Conservation (phyloP, 805 yeast genomes). For the Lachancea meyersii region DNA sequence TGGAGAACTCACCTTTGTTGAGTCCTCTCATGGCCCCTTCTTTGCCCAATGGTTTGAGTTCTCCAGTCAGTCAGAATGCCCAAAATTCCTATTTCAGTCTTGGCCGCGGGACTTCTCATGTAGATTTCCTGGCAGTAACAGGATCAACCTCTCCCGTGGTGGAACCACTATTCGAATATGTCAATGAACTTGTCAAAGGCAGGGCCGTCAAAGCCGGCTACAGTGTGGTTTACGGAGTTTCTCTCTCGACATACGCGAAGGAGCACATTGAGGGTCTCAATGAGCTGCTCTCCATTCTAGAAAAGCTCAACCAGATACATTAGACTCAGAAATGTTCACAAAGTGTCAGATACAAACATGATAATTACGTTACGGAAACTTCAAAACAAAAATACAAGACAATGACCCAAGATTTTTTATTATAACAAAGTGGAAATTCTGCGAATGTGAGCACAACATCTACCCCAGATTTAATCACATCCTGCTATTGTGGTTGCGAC, state of each 20-base stretch:
- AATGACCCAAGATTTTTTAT: not conserved
- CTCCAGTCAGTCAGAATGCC: slow-evolving; percentile 9
- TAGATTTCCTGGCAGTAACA: slow-evolving; percentile 47
- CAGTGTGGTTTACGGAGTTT: slow-evolving; percentile 54
- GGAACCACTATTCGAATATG: slow-evolving; percentile 57
- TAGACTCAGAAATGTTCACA: not conserved
- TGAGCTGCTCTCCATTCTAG: slow-evolving; percentile 52
- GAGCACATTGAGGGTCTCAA: slow-evolving; percentile 64
- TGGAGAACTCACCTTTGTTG: slow-evolving; percentile 7
- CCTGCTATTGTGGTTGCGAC: too few species aligned
- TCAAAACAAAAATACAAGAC: not conserved
- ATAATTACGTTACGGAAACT: too few species aligned
- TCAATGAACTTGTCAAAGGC: slow-evolving; percentile 38
- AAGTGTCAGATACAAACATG: too few species aligned
- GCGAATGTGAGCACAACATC: too few species aligned
- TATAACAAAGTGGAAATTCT: too few species aligned
- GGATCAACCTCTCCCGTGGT: slow-evolving; percentile 67
- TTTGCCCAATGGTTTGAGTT: not conserved
- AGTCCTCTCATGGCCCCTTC: slow-evolving; percentile 11
- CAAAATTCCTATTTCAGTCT: slow-evolving; percentile 10
- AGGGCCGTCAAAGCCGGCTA: slow-evolving; percentile 41
- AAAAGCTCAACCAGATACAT: slow-evolving; percentile 4
- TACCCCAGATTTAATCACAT: too few species aligned
- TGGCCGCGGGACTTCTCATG: slow-evolving; percentile 11
- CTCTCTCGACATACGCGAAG: slow-evolving; percentile 49